Conservation (phyloP, 1,139 yeast genomes). For the Geotrichum bryndzae region DNA sequence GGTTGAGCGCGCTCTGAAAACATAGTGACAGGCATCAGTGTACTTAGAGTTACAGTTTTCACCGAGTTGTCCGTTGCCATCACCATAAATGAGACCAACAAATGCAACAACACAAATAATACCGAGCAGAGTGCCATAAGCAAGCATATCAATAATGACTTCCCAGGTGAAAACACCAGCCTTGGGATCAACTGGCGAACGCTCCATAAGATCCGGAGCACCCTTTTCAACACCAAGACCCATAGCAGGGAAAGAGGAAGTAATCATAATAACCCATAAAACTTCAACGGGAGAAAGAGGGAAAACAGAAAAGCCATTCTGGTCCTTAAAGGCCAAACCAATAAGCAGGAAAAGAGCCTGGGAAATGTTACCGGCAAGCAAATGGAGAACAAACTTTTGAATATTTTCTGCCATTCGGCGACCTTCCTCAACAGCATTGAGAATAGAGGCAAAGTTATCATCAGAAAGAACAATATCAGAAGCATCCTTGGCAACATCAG, state of each 20-base stretch:
- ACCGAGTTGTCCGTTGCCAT: conserved; percentile 66
- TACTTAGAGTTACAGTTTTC: conserved; percentile 51
- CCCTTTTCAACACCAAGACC: conserved; percentile 75
- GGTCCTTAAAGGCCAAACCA: conserved; percentile 61
- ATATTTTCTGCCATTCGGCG: conserved; percentile 76
- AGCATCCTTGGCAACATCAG: conserved; percentile 79
- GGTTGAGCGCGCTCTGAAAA: conserved; percentile 74
- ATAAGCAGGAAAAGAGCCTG: conserved; percentile 66
- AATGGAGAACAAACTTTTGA: conserved; percentile 74
- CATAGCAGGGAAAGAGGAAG: conserved; percentile 82
- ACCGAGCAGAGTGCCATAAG: conserved; percentile 72
- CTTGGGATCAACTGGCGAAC: conserved; percentile 55
- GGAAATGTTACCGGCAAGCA: conserved; percentile 72
- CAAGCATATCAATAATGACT: conserved; percentile 65
- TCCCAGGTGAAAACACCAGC: conserved; percentile 64
- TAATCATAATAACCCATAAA: conserved; percentile 71
- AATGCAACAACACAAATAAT: conserved; percentile 64
- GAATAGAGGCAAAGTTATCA: conserved; percentile 71
- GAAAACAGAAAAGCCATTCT: conserved; percentile 56
- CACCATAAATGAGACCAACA: conserved; percentile 53
- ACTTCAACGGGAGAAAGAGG: conserved; percentile 78
- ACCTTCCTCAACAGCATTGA: conserved; percentile 77
- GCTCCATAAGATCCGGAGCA: conserved; percentile 56
- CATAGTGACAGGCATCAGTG: conserved; percentile 50
- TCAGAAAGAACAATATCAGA: conserved; percentile 69